Percentiles rank a stretch among this genome's conserved stretches.
Conservation (phyloP, 371 early-diverging fungal genomes). For the Phascolomyces articulosus region DNA sequence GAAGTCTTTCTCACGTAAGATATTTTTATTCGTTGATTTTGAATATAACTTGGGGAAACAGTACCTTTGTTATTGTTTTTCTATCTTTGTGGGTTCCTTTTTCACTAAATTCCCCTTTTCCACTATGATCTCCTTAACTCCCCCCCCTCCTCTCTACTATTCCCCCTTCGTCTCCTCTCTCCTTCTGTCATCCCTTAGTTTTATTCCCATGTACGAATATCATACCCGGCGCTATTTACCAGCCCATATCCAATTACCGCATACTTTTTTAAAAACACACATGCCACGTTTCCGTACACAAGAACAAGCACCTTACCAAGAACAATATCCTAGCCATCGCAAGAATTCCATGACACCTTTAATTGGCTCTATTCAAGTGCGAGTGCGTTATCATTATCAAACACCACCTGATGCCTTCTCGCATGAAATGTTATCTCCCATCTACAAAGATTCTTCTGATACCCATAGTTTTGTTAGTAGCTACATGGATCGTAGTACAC, state of each 20-base stretch:
- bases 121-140: no score
- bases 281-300: conserved; percentile 40
- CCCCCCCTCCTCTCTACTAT: background rate
- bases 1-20: conserved; percentile 54
- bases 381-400: conserved; percentile 48
- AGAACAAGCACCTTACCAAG: conserved; percentile 17
- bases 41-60: no score
- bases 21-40: no score
- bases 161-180: no score
- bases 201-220: conserved; percentile 57
- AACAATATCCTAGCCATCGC: conserved; percentile 44
- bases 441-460: conserved; percentile 22
- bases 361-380: conserved; percentile 50
- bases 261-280: conserved; percentile 48
- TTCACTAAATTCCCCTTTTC: no score
- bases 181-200: conserved; percentile 17
- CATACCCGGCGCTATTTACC: conserved; percentile 45
- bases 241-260: conserved; percentile 48
- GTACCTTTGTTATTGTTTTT: background rate
- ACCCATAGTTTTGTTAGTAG: conserved; percentile 29
- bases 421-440: conserved; percentile 14
- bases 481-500: conserved; percentile 20
- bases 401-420: conserved; percentile 24
- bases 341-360: conserved; percentile 48
- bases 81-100: no score